phyloP scores from a whole-genome alignment of 139 green algal species.

The Microglena sp. region DNA sequence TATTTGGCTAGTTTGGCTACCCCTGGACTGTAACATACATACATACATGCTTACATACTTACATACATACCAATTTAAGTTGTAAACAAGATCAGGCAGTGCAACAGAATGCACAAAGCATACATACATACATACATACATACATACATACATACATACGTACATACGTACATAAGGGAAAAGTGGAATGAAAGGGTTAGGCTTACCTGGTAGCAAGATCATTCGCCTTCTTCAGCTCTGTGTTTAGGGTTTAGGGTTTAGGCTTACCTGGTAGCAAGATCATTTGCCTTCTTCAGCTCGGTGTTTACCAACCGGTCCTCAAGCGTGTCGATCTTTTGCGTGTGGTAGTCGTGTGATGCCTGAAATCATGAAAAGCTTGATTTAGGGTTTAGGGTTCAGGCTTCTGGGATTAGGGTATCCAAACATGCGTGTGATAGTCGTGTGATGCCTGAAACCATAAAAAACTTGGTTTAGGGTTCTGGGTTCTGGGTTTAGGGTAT shows the following conservation, averaged over 20 bases:
- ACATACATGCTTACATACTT: no score
- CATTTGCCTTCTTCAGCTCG: constrained; percentile 39
- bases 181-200: no score
- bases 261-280: neutral
- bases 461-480: neutral
- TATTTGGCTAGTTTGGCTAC: no score
- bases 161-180: no score
- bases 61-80: no score
- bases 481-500: neutral
- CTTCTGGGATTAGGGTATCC: neutral
- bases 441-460: constrained; percentile 40
- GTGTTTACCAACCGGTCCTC: constrained; percentile 55
- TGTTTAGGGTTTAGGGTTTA: neutral
- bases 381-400: neutral
- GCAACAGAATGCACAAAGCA: no score
- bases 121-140: no score
- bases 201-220: no score
- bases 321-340: constrained; percentile 52
- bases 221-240: no score
- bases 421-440: constrained; percentile 52
- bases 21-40: no score
- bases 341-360: constrained; percentile 57
- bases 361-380: constrained; percentile 16
- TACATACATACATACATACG: no score
- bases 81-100: no score